phyloP scores from a whole-genome alignment of 345 rosid species.

The Populus davidiana region DNA sequence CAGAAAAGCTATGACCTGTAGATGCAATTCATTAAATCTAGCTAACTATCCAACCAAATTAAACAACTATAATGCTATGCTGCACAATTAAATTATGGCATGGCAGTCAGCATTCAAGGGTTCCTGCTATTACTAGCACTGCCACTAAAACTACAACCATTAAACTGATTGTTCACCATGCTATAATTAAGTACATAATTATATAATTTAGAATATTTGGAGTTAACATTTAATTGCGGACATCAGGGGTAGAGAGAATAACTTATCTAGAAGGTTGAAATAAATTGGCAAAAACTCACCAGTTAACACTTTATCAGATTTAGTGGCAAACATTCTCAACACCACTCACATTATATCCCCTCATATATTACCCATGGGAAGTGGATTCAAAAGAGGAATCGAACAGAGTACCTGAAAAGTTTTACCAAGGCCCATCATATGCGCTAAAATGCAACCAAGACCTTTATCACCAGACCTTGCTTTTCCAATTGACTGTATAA shows the following conservation, averaged over 20 bases:
- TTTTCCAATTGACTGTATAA: conserved; percentile 76
- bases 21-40: conserved; percentile 23
- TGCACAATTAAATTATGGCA: neutral
- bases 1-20: conserved; percentile 94
- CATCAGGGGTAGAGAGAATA: neutral
- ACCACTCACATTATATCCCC: neutral
- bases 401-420: conserved; percentile 79
- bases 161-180: neutral
- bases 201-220: neutral
- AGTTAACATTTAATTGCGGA: neutral
- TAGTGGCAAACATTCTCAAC: neutral
- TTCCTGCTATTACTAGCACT: neutral
- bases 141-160: neutral
- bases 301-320: neutral
- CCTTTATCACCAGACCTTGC: conserved; percentile 93
- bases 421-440: conserved; percentile 99
- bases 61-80: neutral
- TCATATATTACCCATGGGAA: neutral
- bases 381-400: neutral
- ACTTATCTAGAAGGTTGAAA: neutral
- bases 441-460: conserved; percentile 98
- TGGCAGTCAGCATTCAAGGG: neutral
- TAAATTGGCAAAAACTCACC: neutral
- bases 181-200: neutral
- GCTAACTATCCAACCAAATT: neutral